phyloP scores from a whole-genome alignment of 1,284 basidiomycete genomes.

The Filobasidium uniguttulatum region DNA sequence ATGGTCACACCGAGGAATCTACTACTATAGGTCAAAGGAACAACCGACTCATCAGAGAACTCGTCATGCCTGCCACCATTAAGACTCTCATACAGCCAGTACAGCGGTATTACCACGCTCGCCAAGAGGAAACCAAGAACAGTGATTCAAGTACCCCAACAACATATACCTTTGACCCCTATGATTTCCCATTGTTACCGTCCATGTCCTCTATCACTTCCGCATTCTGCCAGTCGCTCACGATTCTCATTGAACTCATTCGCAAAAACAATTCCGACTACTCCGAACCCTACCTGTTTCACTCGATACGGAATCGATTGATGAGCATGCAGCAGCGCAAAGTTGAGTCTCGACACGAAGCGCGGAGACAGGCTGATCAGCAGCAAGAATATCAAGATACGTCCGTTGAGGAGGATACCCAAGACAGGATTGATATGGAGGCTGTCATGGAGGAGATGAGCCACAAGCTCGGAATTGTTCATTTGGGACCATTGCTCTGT shows the following conservation, averaged over 20 bases:
- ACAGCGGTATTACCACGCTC: background rate
- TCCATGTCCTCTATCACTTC: slow-evolving; percentile 67
- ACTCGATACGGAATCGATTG: slow-evolving; percentile 77
- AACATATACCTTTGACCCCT: slow-evolving; percentile 18
- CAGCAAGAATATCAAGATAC: slow-evolving; percentile 21
- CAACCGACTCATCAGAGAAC: slow-evolving; percentile 77
- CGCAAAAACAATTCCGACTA: slow-evolving; percentile 98
- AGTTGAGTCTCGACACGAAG: slow-evolving; percentile 8
- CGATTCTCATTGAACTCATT: slow-evolving; percentile 88
- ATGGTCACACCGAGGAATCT: slow-evolving; percentile 12
- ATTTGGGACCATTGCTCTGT: slow-evolving; percentile 72
- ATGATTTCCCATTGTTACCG: slow-evolving; percentile 40
- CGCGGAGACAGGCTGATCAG: slow-evolving; percentile 15
- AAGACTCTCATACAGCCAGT: slow-evolving; percentile 51
- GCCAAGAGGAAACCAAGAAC: background rate
- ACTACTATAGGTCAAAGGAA: slow-evolving; percentile 25
- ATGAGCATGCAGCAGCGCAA: slow-evolving; percentile 48
- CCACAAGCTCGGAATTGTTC: slow-evolving; percentile 82
- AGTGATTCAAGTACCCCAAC: background rate
- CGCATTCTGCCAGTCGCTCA: slow-evolving; percentile 74
- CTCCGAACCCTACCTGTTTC: slow-evolving; percentile 96
- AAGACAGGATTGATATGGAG: slow-evolving; percentile 58
- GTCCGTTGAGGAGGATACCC: slow-evolving; percentile 37
- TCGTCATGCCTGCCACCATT: slow-evolving; percentile 66
- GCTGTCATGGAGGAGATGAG: slow-evolving; percentile 73